Evolutionary conservation across 2,329 filamentous ascomycete species (phyloP).

Genomic region (Penicillium sp.): DNA sequence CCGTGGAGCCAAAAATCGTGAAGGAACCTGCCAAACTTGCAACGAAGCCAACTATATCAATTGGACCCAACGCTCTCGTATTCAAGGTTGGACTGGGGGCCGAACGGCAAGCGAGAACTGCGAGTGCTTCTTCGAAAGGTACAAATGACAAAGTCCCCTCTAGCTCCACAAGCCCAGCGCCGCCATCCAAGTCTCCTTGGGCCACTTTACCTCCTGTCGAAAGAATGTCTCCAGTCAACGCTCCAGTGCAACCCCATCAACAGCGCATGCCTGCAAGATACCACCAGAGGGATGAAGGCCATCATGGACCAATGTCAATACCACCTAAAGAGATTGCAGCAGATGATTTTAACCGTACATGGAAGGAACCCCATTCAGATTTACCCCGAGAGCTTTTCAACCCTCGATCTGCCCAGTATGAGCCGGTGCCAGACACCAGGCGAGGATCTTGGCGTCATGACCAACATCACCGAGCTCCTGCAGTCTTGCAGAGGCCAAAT

Average conservation of each 20-base stretch:
- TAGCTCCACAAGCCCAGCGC: conserved; percentile 45
- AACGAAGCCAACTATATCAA: conserved; percentile 43
- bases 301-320: conserved; percentile 44
- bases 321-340: conserved; percentile 81
- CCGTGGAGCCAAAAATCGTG: conserved; percentile 8
- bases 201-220: conserved; percentile 82
- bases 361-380: conserved; percentile 67
- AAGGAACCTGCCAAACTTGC: conserved; percentile 31
- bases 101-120: conserved; percentile 47
- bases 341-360: conserved; percentile 87
- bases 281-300: conserved; percentile 55
- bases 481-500: conserved; percentile 73
- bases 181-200: conserved; percentile 87
- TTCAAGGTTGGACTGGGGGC: conserved; percentile 49
- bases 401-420: conserved; percentile 90
- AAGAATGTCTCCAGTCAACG: conserved; percentile 69
- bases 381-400: conserved; percentile 81
- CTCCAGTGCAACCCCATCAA: conserved; percentile 41
- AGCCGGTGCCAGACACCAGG: conserved; percentile 75
- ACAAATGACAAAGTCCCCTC: conserved; percentile 54
- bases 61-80: conserved; percentile 52
- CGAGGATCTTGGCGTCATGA: conserved; percentile 69
- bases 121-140: conserved; percentile 49
- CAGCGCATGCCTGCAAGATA: conserved; percentile 58
- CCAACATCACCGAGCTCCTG: conserved; percentile 65